A percentile compares a stretch with the other conserved stretches of the same genome.
Evolutionary conservation across 805 yeast genomes (phyloP).

Genomic region (Metschnikowia peoriensis): DNA sequence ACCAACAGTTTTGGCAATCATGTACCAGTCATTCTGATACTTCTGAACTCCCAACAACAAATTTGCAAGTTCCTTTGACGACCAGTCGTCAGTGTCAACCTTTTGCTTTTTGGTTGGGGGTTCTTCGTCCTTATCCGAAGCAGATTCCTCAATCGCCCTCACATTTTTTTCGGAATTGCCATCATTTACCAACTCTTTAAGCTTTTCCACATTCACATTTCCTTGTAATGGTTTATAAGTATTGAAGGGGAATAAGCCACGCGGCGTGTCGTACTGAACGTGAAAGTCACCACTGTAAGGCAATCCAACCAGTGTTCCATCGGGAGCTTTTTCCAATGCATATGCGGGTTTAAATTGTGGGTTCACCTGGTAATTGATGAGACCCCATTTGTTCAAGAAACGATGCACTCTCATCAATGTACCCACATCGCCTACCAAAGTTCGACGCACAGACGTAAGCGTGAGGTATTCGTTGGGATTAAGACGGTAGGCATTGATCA

Average conservation of each 20-base stretch:
- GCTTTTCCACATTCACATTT: conserved; percentile 37
- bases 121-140: conserved; percentile 3
- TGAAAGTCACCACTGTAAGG: conserved; percentile 76
- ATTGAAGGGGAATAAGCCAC: conserved; percentile 90
- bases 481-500: conserved; percentile 82
- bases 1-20: conserved; percentile 60
- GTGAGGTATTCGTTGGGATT: conserved; percentile 90
- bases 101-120: conserved; percentile 28
- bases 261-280: conserved; percentile 81
- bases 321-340: conserved; percentile 49
- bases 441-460: conserved; percentile 86
- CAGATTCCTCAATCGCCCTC: not conserved
- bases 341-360: conserved; percentile 69
- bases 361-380: conserved; percentile 88
- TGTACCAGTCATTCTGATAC: conserved; percentile 74
- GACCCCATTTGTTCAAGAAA: conserved; percentile 87
- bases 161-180: conserved; percentile 2
- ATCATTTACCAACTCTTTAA: conserved; percentile 28
- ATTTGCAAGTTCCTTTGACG: conserved; percentile 55
- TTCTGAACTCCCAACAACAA: conserved; percentile 63
- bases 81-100: conserved; percentile 51
- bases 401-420: conserved; percentile 81
- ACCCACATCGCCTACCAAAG: conserved; percentile 88
- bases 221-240: conserved; percentile 68
- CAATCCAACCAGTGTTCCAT: conserved; percentile 47